phyloP scores from a whole-genome alignment of 2,329 filamentous ascomycete genomes.

The Fusarium sp. region DNA sequence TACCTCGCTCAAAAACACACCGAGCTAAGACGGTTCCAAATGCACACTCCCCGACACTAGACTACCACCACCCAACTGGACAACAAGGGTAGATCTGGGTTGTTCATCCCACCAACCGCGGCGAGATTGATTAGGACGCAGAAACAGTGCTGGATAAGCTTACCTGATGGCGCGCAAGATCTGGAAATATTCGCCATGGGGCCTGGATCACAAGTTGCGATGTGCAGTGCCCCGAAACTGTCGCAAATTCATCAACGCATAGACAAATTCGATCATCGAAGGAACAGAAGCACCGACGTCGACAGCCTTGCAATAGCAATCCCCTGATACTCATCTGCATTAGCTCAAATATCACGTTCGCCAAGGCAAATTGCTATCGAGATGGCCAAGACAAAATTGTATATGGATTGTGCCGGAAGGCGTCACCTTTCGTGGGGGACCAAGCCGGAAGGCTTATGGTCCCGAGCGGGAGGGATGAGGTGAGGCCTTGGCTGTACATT shows the following conservation, averaged over 20 bases:
- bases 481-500: conserved; percentile 15
- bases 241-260: conserved; percentile 32
- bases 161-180: conserved; percentile 13
- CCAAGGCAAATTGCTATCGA: conserved; percentile 1
- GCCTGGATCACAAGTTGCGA: conserved; percentile 1
- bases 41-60: conserved; percentile 36
- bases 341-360: neutral
- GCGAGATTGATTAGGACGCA: neutral
- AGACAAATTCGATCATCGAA: conserved; percentile 27
- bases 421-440: conserved; percentile 24
- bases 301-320: neutral
- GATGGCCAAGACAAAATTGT: conserved; percentile 11
- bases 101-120: conserved; percentile 8
- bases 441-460: conserved; percentile 13
- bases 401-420: conserved; percentile 1
- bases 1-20: neutral
- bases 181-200: conserved; percentile 3
- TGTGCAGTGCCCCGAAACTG: neutral
- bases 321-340: neutral
- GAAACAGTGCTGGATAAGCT: neutral
- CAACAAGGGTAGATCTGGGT: conserved; percentile 29
- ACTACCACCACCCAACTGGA: conserved; percentile 24
- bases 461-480: conserved; percentile 1
- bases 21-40: neutral
- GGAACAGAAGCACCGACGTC: conserved; percentile 23